Base-by-base conservation (phyloP, 805 yeast species). In the Isabelozyma heimii region DNA sequence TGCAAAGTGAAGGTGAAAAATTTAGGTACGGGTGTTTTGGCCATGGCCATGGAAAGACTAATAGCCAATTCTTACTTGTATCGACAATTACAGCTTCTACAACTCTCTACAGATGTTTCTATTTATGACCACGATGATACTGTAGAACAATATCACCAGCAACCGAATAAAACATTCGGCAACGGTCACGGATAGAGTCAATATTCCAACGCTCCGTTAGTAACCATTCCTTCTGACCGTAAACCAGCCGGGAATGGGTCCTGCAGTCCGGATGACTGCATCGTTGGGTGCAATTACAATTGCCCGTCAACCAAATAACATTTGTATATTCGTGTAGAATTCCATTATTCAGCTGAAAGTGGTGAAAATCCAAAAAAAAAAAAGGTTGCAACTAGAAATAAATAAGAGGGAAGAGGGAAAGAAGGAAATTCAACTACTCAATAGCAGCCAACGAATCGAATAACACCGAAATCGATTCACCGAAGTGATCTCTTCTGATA, bases 401-500 rank as follows among this genome's bases (percentile, higher is more conserved):
- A 14, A 39, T 39, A 46, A 24, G 9, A 9, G 43, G 6, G 6
- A 15, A 16, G 37, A 8, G 27, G 37, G 14, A 27, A 16, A 9
- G 17, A 38, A 20, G 14, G 17, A 37, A 14, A 16, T 13, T 6
- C 24, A 20, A n/a, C 50, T 63, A 73, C 54, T 73, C 77, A 26
- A 72, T 64, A 40, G 82, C 81, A 43, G 91, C 87, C 55, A 91
- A 77, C 44, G 95, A 90, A 68, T 91, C 97, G 66, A 92, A 91
- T 59, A 91, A 74, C 16, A 91, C 96, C 39, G 97, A 89, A 53
- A 92, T 91, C 59, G 95, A 87, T 75, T 92, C 98, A 67, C 99
- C 99, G 61, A 92, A 91, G 69, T 94, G 99, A 66, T 94, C 97
- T 75, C 99, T 87, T 74, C 99, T 85, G 52, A 94, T 92, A 70